Conservation (phyloP, 352 stramenopile species). For the Globisporangium echinulatum region DNA sequence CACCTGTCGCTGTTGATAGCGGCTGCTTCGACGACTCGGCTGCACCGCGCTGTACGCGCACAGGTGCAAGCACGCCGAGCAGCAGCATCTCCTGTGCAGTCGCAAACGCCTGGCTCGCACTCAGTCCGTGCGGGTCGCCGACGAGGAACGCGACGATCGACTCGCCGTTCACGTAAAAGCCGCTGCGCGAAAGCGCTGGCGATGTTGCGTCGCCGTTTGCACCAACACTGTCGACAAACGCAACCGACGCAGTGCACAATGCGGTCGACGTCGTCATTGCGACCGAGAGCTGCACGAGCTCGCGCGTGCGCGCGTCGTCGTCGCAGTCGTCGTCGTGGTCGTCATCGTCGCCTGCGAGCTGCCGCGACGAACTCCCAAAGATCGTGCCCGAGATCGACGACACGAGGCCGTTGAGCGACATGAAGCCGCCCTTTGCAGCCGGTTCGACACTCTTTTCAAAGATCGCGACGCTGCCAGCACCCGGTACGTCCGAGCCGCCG, state of each 20-base stretch:
- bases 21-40: conserved; percentile 14
- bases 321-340: conserved; percentile 28
- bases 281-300: conserved; percentile 60
- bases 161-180: conserved; percentile 75
- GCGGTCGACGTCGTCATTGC: conserved; percentile 63
- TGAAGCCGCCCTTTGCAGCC: conserved; percentile 49
- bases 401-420: conserved; percentile 75
- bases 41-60: conserved; percentile 15
- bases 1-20: too few relatives aligned
- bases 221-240: conserved; percentile 39
- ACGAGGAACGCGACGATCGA: conserved; percentile 75
- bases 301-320: conserved; percentile 40
- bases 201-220: conserved; percentile 22
- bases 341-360: conserved; percentile 32
- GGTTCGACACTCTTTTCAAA: conserved; percentile 69
- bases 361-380: conserved; percentile 54
- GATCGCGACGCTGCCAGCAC: conserved; percentile 72
- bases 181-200: conserved; percentile 34
- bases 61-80: conserved; percentile 52
- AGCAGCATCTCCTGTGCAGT: conserved; percentile 75
- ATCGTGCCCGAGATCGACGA: conserved; percentile 75
- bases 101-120: conserved; percentile 54
- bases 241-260: conserved; percentile 57
- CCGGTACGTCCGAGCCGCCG: conserved; percentile 59
- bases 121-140: conserved; percentile 43